Evolutionary conservation across 176 grass and related monocot species (phyloP), one percentile per base, ranked within the genome.

Genomic region (Oryza brachyantha): DNA sequence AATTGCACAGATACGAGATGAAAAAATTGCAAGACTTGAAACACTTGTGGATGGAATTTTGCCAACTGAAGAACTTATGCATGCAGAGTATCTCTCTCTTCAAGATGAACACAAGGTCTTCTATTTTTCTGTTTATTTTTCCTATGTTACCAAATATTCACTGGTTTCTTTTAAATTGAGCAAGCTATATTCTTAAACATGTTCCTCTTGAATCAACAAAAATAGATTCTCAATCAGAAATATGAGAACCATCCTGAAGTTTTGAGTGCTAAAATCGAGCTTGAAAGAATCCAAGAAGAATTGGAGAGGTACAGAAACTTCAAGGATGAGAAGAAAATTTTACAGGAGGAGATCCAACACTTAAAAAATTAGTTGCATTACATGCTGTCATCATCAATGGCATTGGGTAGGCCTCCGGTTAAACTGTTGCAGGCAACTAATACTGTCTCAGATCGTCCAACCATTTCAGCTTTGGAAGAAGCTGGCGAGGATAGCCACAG

Each of bases 1-100:
- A 69, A 92, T 92, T 83, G 72, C 90, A 79, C 72, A 88, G 62
- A 88, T 82, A 60, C 81, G 90, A 7, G 90, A 92, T 46, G 90
- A 86, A 46, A 92, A 88, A 46, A 83, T 92, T 64, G 81, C 85
- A 27, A 86, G 90, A 13, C 90, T 92, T 65, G 90, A 92, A 70
- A 92, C 68, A 59, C 73, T 92, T 38, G 85, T 92, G 86, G 90
- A 92, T 85, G 90, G 90, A 58, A 85, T 86, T 73, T 86, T 92
- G 48, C 74, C 86, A 39, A 71, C 78, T 22, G 85, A 92, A 76
- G 90, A 88, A 26, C 79, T 88, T 52, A 88, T 86, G 78, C 72
- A 81, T 59, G 85, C 79, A 74, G 90, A 92, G 37, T 86, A 88
- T 74, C 28, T 85, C 54, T 76, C 77, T 61, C 79, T 92, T n/a